Conservation (phyloP, 805 yeast genomes). For the Spathaspora passalidarum region DNA sequence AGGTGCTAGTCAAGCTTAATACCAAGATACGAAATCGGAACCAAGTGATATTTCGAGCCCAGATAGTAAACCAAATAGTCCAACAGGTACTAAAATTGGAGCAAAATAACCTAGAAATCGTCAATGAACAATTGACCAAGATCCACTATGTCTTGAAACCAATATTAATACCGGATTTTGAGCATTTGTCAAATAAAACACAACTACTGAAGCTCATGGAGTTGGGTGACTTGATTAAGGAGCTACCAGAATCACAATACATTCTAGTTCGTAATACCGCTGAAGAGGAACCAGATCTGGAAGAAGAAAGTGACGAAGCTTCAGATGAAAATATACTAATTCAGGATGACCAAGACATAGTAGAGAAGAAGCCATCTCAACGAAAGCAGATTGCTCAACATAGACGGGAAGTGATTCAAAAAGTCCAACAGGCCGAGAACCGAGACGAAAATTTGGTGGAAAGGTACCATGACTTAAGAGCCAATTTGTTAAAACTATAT, state of each 20-base stretch:
- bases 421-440: conserved; percentile 2
- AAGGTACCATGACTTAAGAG: conserved; percentile 20
- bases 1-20: conserved; percentile 22
- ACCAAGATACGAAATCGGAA: conserved; percentile 9
- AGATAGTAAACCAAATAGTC: conserved; percentile 33
- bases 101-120: conserved; percentile 21
- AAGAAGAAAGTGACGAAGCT: conserved; percentile 7
- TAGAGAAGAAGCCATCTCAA: conserved; percentile 5
- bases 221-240: conserved; percentile 22
- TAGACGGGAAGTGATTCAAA: conserved; percentile 6
- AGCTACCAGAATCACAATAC: conserved; percentile 33
- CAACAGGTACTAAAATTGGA: conserved; percentile 36
- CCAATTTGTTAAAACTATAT: conserved; percentile 15
- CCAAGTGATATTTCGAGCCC: conserved; percentile 13
- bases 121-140: conserved; percentile 24
- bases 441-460: conserved; percentile 10
- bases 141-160: conserved; percentile 8
- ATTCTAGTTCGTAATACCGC: conserved; percentile 13
- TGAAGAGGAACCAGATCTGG: conserved; percentile 5
- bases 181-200: conserved; percentile 13
- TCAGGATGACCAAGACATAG: conserved; percentile 8
- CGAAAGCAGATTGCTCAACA: conserved; percentile 6
- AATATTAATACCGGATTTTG: conserved; percentile 8
- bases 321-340: conserved; percentile 1
- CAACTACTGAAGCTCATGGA: conserved; percentile 13